These are phyloP conservation scores for Pterocarpus santalinus DNA, from an alignment of 306 rosid genomes.

Conservation along the genomic window DNA sequence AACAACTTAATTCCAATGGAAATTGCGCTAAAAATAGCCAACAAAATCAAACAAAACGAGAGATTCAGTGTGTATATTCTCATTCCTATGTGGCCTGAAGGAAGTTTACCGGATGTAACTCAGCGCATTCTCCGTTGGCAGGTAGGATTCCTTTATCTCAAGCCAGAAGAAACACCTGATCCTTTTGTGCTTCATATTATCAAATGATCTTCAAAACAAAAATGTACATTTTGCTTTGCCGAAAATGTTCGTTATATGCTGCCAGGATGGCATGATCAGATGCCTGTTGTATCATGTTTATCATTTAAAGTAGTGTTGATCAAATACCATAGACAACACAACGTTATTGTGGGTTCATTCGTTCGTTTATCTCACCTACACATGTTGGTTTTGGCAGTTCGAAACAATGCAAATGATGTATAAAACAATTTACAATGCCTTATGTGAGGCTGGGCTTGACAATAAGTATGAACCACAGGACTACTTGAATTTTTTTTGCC, in stretches of 20 bases:
- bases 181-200: too few species aligned
- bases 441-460: constrained; percentile 79
- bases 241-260: too few species aligned
- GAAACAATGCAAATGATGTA: constrained; percentile 99
- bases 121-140: constrained; percentile 93
- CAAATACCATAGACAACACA: too few species aligned
- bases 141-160: constrained; percentile 50
- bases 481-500: constrained; percentile 94
- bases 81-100: constrained; percentile 97
- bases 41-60: constrained; percentile 75
- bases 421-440: constrained; percentile 72
- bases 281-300: too few species aligned
- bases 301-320: too few species aligned
- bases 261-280: too few species aligned
- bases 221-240: too few species aligned
- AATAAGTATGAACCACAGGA: constrained; percentile 78
- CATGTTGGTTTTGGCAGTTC: constrained; percentile 58
- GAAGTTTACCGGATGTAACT: constrained; percentile 70
- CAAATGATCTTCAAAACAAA: too few species aligned
- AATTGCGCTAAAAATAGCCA: constrained; percentile 78
- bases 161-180: too few species aligned
- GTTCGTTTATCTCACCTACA: constrained; percentile 19
- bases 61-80: constrained; percentile 75
- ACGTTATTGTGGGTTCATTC: neutral
- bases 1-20: constrained; percentile 89